Percentiles rank a stretch among this genome's conserved stretches.
These are phyloP conservation scores for Ganoderma lingzhi DNA, from an alignment of 1,284 basidiomycete genomes.

Conservation along the genomic window DNA sequence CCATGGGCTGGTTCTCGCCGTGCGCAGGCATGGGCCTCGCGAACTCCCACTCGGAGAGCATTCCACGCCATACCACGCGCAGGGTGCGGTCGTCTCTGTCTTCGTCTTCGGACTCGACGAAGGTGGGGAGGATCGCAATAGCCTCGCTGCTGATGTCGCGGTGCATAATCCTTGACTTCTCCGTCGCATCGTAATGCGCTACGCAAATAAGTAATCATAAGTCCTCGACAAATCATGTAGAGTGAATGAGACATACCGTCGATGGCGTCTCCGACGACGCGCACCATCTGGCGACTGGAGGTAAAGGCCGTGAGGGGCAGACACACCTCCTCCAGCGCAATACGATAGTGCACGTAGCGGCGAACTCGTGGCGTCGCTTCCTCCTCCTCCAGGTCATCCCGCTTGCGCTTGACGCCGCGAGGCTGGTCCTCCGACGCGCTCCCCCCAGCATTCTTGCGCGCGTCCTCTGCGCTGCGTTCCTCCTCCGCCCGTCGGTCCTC, in stretches of 20 bases:
- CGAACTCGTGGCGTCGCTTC: too few relatives aligned
- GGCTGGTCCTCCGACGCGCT: too few relatives aligned
- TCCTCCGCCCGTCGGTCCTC: neutral
- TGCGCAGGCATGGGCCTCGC: neutral
- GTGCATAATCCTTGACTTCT: constrained; percentile 1
- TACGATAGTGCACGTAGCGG: too few relatives aligned
- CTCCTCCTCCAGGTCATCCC: too few relatives aligned
- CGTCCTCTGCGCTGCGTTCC: neutral
- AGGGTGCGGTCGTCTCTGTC: neutral
- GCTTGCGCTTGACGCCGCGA: too few relatives aligned
- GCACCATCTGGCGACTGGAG: constrained; percentile 2
- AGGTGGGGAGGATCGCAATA: too few relatives aligned
- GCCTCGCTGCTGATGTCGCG: constrained; percentile 7
- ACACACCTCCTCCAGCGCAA: neutral
- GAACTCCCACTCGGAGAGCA: constrained; percentile 2
- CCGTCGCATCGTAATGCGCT: constrained; percentile 6
- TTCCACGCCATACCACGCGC: constrained; percentile 2
- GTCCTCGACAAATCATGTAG: neutral
- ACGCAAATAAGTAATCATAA: neutral
- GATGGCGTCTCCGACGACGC: neutral
- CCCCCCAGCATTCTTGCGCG: too few relatives aligned
- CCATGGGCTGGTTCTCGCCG: neutral
- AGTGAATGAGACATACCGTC: neutral
- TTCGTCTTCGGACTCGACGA: neutral
- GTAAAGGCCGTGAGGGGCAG: neutral